A percentile compares a stretch with the other conserved stretches of the same genome.
Evolutionary conservation across 2,329 filamentous ascomycete genomes (phyloP).

Genomic region (Apiospora marii): DNA sequence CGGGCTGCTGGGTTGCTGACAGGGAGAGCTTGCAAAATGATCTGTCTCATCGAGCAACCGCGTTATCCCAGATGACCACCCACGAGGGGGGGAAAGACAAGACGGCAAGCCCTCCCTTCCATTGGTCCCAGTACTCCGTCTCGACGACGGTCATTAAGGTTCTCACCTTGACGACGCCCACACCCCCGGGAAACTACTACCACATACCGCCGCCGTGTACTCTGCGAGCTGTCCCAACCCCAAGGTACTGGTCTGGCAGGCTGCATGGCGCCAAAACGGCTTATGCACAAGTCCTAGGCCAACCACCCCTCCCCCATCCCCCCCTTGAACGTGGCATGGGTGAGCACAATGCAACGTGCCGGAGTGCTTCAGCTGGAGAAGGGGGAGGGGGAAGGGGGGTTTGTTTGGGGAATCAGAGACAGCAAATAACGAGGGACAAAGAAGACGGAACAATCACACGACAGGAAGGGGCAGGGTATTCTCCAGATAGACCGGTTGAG

Average conservation of each 20-base stretch:
- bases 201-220: background rate
- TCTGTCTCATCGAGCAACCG: background rate
- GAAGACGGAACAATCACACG: background rate
- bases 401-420: background rate
- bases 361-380: background rate
- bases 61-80: background rate
- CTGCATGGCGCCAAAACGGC: slow-evolving; percentile 19
- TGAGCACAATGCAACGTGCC: slow-evolving; percentile 8
- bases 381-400: too few species aligned
- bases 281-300: slow-evolving; percentile 10
- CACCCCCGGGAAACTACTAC: background rate
- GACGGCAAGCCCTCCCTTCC: background rate
- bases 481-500: background rate
- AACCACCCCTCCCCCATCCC: background rate
- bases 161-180: slow-evolving; percentile 4
- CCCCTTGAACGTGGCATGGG: slow-evolving; percentile 12
- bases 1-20: slow-evolving; percentile 11
- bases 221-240: slow-evolving; percentile 13
- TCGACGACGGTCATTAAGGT: slow-evolving; percentile 20
- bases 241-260: slow-evolving; percentile 4
- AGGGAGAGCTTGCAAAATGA: background rate
- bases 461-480: background rate
- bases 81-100: background rate
- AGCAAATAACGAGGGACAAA: background rate
- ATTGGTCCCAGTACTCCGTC: slow-evolving; percentile 8